Evolutionary conservation across 768 basidiomycete genomes (phyloP), one percentile per base, ranked within the genome.

Genomic region (Neoboletus magnificus): DNA sequence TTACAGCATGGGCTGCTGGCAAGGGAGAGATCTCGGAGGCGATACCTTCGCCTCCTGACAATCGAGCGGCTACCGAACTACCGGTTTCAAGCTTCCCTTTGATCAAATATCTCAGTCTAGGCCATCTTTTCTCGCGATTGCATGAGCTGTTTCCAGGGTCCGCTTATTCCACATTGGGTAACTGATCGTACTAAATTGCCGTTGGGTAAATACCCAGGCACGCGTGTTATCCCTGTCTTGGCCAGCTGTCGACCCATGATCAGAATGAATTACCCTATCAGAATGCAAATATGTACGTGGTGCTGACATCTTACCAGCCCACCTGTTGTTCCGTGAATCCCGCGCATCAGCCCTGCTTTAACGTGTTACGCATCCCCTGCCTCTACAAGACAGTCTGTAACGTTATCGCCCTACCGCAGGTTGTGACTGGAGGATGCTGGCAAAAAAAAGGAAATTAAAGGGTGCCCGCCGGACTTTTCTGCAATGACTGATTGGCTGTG

Each of bases 11-110:
- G n/a, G 52, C 33, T 68, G 64, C 59, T 68, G 64, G 61, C 64
- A 59, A 44, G 56, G 46, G 57, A 56, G 46, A 71, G 70, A 70
- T 70, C 69, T 69, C 69, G 69, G 69, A 59, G 66, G 69, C 69
- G 69, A 70, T 70, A 56, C 4, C 44, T 44, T 60, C 66, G 59
- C 60, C 66, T 68, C 68, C 66, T 69, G 65, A 65, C 65, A 67
- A 65, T 71, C 66, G 64, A 66, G 59, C 59, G 65, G 65, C 49
- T 71, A 66, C 68, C 68, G 48, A 53, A 35, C 35, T 66, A 46
- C 60, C 62, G 71, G 67, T 52, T 59, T 64, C 68, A 59, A 66
- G 40, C 67, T 72, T 56, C 59, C n/a, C 50, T 60, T 58, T 53
- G 50, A 69, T 63, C 59, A 57, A 54, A 63, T 63, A 61, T 71